A percentile compares a stretch with the other conserved stretches of the same genome.
Evolutionary conservation across 139 green algal species (phyloP).

Genomic region (Chlorella sp.): DNA sequence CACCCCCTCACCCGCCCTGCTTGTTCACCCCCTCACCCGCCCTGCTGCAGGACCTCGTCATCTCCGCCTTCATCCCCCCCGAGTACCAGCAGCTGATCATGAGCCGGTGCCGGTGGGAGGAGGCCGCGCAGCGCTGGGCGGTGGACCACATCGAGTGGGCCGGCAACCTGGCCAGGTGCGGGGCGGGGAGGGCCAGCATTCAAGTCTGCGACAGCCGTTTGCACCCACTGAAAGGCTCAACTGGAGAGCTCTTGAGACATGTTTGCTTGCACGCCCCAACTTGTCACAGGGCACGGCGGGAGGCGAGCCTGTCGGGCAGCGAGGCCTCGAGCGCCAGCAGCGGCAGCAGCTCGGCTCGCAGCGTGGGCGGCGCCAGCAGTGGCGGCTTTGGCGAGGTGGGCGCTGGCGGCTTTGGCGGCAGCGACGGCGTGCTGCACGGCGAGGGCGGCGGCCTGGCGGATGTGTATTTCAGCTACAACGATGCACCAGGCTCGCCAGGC

Average conservation of each 20-base stretch:
- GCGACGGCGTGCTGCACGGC: conserved; percentile 16
- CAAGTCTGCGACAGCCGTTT: no score
- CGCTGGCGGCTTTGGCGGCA: background rate
- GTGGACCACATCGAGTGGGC: conserved; percentile 38
- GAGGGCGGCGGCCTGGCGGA: background rate
- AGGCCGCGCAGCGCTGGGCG: conserved; percentile 10
- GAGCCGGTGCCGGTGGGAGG: conserved; percentile 34
- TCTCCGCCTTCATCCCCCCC: conserved; percentile 20
- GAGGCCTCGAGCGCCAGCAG: background rate
- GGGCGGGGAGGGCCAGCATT: background rate
- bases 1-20: no score
- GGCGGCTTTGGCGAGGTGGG: background rate
- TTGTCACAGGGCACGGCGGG: conserved; percentile 7
- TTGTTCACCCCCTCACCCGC: background rate
- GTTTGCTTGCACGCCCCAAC: no score
- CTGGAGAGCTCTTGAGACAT: no score
- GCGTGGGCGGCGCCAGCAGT: background rate
- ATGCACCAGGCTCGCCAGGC: background rate
- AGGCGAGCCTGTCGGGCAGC: conserved; percentile 9
- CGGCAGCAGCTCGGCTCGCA: background rate
- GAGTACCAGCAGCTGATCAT: conserved; percentile 39
- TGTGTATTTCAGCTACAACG: conserved; percentile 14
- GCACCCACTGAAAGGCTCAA: no score
- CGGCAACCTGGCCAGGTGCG: conserved; percentile 32
- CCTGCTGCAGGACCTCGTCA: conserved; percentile 22